Percentiles rank a stretch among this genome's conserved stretches.
Evolutionary conservation across 306 rosid species (phyloP).

Genomic region (Cicer pinnatifidum): DNA sequence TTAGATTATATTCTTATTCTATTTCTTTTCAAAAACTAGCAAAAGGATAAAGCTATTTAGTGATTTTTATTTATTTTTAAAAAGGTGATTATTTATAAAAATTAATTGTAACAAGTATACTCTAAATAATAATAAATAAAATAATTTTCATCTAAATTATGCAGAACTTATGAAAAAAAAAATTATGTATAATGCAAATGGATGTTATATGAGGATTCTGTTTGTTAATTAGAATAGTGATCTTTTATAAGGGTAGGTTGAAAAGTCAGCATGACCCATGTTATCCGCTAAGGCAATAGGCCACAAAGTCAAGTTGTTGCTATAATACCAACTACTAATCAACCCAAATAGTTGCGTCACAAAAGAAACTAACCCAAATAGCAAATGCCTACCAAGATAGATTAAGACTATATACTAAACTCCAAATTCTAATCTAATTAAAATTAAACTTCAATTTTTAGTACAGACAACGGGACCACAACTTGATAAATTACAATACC

Average conservation of each 20-base stretch:
- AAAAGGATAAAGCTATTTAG: too few species aligned
- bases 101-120: too few species aligned
- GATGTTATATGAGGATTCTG: not conserved
- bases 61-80: too few species aligned
- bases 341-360: not conserved
- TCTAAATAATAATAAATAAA: too few species aligned
- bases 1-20: too few species aligned
- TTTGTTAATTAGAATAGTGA: not conserved
- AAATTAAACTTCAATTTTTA: constrained; percentile 1
- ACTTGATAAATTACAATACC: constrained; percentile 24
- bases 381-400: constrained; percentile 11
- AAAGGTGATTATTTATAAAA: too few species aligned
- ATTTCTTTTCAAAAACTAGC: too few species aligned
- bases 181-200: not conserved
- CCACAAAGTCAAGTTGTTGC: constrained; percentile 20
- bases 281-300: constrained; percentile 31
- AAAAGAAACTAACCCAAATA: constrained; percentile 1
- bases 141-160: too few species aligned
- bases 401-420: constrained; percentile 6
- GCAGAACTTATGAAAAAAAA: too few species aligned
- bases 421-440: constrained; percentile 24
- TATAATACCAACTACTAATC: constrained; percentile 5
- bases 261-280: constrained; percentile 32
- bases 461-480: constrained; percentile 34
- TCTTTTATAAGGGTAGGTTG: not conserved